Evolutionary conservation across 2,329 filamentous ascomycete species (phyloP).

Genomic region (Verticillium zaregamsianum): DNA sequence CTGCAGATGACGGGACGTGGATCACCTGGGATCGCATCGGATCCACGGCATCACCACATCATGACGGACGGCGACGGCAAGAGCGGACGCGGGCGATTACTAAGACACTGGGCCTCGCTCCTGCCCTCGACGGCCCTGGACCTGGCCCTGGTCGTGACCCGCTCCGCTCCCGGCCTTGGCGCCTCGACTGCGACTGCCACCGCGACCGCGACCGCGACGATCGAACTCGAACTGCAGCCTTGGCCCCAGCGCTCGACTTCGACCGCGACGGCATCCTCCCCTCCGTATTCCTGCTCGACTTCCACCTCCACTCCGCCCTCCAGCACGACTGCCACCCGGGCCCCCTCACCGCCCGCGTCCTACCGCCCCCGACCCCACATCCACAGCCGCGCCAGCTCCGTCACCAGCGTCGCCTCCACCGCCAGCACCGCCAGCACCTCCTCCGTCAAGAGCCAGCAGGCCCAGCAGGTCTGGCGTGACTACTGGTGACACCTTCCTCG

Average conservation of each 20-base stretch:
- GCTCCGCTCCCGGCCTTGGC: not conserved
- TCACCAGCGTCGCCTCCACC: not conserved
- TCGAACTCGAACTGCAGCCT: not conserved
- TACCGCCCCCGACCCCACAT: slow-evolving; percentile 1
- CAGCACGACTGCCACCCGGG: too few relatives aligned
- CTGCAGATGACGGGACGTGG: too few relatives aligned
- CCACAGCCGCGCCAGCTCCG: slow-evolving; percentile 1
- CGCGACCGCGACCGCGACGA: not conserved
- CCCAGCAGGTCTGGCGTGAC: slow-evolving; percentile 20
- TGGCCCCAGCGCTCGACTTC: not conserved
- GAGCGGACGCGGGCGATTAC: not conserved
- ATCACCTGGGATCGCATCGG: too few relatives aligned
- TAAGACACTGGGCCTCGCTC: not conserved
- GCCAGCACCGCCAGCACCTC: slow-evolving; percentile 3
- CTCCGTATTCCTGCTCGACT: too few relatives aligned
- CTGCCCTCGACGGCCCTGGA: not conserved
- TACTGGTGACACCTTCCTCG: slow-evolving; percentile 18
- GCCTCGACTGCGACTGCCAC: not conserved
- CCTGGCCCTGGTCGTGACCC: not conserved
- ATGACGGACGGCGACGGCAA: not conserved
- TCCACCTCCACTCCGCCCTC: not conserved
- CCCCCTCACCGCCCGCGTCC: not conserved
- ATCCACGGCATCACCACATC: too few relatives aligned
- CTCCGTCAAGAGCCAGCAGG: slow-evolving; percentile 15
- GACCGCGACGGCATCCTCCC: too few relatives aligned